Evolutionary conservation across 495 filamentous ascomycete genomes (phyloP), one percentile per base, ranked within the genome.

Genomic region (Penicillium subrubescens): DNA sequence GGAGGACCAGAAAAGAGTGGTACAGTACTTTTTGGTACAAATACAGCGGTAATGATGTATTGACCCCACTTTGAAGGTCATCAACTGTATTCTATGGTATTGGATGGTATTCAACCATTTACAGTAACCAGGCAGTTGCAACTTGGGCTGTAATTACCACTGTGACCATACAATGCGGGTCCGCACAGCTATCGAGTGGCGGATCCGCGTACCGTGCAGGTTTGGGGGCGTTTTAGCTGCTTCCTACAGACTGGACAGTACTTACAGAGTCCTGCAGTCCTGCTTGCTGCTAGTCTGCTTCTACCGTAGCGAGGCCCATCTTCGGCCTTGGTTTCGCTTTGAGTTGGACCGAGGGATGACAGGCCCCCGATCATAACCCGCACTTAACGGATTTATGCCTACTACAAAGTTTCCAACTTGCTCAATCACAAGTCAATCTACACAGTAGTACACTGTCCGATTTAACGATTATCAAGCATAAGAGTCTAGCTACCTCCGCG

Each of bases 271-370:
- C 25, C 25, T 27, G 4, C 25, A 27, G 21, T 2, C 0, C 25
- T 52, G 23, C 48, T 6, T 52, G 23, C 23, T 50, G 46, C 46
- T 27, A 31, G 29, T 8, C 11, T 50, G 44, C 39, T 43, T 21
- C 17, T n/a, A 8, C 7, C 41, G 21, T 19, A 10, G 44, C 21
- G n/a, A 25, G 44, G 19, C 46, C 23, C 10, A 43, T 37, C 44
- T 43, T 12, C 57, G 53, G 50, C 57, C 17, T 29, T 17, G 21
- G 17, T 10, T 31, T 59, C 55, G 56, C 54, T 33, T 19, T 29
- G 17, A 44, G 21, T 51, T 64, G 57, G 55, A 46, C 57, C 57
- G 62, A 57, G 62, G 62, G 62, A 34, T 54, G 51, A 31, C 51
- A 54, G 17, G n/a, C n/a, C 31, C 27, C 14, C 7, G 27, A 54